Percentiles rank a stretch among this genome's conserved stretches.
phyloP scores from a whole-genome alignment of 2,329 filamentous ascomycete genomes.

The Elsinoe perseae region DNA sequence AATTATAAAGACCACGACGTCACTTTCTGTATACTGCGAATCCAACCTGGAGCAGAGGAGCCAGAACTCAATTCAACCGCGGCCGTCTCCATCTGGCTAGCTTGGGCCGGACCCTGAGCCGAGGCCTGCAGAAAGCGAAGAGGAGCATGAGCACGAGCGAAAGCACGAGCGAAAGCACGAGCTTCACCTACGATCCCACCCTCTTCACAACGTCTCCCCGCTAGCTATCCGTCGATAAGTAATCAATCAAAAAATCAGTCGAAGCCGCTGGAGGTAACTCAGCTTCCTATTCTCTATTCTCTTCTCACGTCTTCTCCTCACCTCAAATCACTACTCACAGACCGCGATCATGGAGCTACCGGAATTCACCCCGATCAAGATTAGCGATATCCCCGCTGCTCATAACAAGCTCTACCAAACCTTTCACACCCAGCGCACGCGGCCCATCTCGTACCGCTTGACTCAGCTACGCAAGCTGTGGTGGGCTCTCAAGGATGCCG shows the following conservation, averaged over 20 bases:
- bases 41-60: too few species aligned
- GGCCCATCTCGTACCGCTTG: conserved; percentile 71
- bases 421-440: conserved; percentile 75
- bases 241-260: background rate
- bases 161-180: background rate
- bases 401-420: conserved; percentile 56
- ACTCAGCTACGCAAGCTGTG: conserved; percentile 88
- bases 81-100: background rate
- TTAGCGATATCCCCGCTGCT: conserved; percentile 57
- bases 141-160: too few species aligned
- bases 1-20: too few species aligned
- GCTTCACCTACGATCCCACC: background rate
- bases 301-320: background rate
- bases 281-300: background rate
- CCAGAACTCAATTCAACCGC: background rate
- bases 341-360: conserved; percentile 21
- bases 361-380: conserved; percentile 44
- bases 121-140: conserved; percentile 2
- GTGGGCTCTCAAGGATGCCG: conserved; percentile 79
- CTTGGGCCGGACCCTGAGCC: background rate
- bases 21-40: too few species aligned
- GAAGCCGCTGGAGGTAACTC: background rate
- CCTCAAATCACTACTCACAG: background rate
- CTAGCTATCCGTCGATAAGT: background rate
- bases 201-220: background rate